A percentile compares a stretch with the other conserved stretches of the same genome.
Conservation (phyloP, 2,329 filamentous ascomycete species). For the Aspergillus neotritici region DNA sequence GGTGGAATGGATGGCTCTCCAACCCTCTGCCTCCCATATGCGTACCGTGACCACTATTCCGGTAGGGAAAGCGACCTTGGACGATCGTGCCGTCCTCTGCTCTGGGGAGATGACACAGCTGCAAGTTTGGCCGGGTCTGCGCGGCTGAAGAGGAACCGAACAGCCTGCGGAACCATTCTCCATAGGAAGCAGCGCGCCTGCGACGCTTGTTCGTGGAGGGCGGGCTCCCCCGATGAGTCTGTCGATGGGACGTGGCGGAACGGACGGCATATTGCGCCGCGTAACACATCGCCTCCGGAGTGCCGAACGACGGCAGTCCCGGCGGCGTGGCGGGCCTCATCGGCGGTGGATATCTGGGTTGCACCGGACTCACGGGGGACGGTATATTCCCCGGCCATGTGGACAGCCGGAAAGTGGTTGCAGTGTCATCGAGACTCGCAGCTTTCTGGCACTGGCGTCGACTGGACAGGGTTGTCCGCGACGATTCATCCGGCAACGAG, state of each 20-base stretch:
- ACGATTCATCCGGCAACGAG: background rate
- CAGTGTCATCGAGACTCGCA: constrained; percentile 23
- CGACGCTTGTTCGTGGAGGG: background rate
- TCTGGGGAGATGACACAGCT: constrained; percentile 25
- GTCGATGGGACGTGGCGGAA: constrained; percentile 8
- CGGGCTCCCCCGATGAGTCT: constrained; percentile 2
- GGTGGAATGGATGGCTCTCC: constrained; percentile 33
- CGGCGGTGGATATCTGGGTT: constrained; percentile 36
- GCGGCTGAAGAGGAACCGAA: constrained; percentile 20
- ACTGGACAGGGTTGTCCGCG: background rate
- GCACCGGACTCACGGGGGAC: constrained; percentile 26
- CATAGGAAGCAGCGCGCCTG: constrained; percentile 14
- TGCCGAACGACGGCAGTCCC: constrained; percentile 41
- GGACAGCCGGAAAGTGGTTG: constrained; percentile 15
- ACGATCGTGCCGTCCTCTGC: constrained; percentile 39
- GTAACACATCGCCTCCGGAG: constrained; percentile 33
- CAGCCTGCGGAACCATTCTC: constrained; percentile 25
- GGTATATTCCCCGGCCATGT: constrained; percentile 20
- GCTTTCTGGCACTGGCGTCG: constrained; percentile 15
- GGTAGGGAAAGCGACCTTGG: constrained; percentile 35
- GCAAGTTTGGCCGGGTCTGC: constrained; percentile 9
- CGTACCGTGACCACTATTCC: constrained; percentile 39
- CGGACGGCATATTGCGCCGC: constrained; percentile 22
- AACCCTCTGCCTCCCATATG: constrained; percentile 21
- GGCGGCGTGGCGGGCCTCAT: constrained; percentile 38